A percentile compares a stretch with the other conserved stretches of the same genome.
phyloP scores from a whole-genome alignment of 108 stramenopile genomes.

The Parietichytrium sp. region DNA sequence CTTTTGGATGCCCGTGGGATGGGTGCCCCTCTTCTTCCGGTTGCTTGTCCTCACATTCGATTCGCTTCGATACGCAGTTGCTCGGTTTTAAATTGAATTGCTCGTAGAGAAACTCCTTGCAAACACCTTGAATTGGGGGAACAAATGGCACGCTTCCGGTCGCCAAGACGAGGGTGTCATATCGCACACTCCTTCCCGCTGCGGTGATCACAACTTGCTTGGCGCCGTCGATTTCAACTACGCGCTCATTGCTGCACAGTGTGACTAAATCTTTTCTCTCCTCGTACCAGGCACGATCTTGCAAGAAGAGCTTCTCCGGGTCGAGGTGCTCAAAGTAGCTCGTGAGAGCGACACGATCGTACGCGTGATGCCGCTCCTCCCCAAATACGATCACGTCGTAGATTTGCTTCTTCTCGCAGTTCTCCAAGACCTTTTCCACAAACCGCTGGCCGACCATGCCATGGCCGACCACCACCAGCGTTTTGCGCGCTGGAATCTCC shows the following conservation, averaged over 20 bases:
- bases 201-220: constrained; percentile 69
- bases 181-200: constrained; percentile 70
- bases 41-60: constrained; percentile 72
- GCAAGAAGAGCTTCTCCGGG: constrained; percentile 76
- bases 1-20: constrained; percentile 51
- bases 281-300: constrained; percentile 79
- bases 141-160: constrained; percentile 89
- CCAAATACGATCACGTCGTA: constrained; percentile 85
- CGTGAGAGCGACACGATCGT: constrained; percentile 87
- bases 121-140: constrained; percentile 81
- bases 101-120: constrained; percentile 26
- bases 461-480: constrained; percentile 76
- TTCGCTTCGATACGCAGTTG: no score
- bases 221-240: constrained; percentile 69
- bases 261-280: constrained; percentile 76
- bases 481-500: no score
- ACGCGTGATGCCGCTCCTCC: constrained; percentile 85
- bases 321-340: constrained; percentile 84
- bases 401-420: constrained; percentile 61
- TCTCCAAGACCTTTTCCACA: constrained; percentile 79
- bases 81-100: neutral
- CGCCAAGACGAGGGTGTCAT: constrained; percentile 85
- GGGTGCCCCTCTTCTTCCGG: no score
- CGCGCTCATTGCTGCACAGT: constrained; percentile 76
- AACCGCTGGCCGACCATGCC: constrained; percentile 91